Evolutionary conservation across 2,329 filamentous ascomycete species (phyloP).

Genomic region (Penicillium olsonii): DNA sequence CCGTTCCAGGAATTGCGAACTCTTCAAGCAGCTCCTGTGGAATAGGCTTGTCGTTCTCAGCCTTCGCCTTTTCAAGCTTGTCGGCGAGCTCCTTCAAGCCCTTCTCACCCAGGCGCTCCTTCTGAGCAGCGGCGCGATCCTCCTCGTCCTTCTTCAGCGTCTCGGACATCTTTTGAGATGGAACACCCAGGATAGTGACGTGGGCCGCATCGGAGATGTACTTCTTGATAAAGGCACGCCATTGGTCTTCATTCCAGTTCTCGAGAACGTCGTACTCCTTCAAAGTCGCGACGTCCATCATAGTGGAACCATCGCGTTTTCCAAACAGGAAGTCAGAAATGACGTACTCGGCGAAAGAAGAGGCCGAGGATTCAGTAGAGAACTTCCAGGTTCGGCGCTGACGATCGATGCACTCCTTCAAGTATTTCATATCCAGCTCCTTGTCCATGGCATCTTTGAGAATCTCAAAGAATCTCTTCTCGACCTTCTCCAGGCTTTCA

Average conservation of each 20-base stretch:
- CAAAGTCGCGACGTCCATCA: slow-evolving; percentile 59
- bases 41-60: slow-evolving; percentile 84
- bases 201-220: slow-evolving; percentile 87
- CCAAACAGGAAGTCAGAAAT: slow-evolving; percentile 94
- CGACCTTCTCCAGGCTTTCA: slow-evolving; percentile 77
- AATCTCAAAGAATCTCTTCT: slow-evolving; percentile 81
- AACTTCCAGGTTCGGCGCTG: slow-evolving; percentile 81
- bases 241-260: slow-evolving; percentile 79
- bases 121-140: slow-evolving; percentile 74
- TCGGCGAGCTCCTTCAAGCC: slow-evolving; percentile 74
- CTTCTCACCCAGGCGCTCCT: slow-evolving; percentile 75
- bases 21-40: slow-evolving; percentile 76
- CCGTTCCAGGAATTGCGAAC: slow-evolving; percentile 79
- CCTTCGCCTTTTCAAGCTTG: slow-evolving; percentile 79
- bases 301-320: slow-evolving; percentile 75
- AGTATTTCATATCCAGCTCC: slow-evolving; percentile 84
- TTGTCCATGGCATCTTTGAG: slow-evolving; percentile 75
- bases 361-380: slow-evolving; percentile 76
- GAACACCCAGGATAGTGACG: slow-evolving; percentile 83
- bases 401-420: slow-evolving; percentile 81
- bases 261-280: slow-evolving; percentile 67
- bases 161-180: slow-evolving; percentile 75
- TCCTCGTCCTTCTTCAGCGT: slow-evolving; percentile 82
- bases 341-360: slow-evolving; percentile 79
- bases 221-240: slow-evolving; percentile 77